Evolutionary conservation across 1,284 basidiomycete genomes (phyloP), one percentile per base, ranked within the genome.

Genomic region (Schizophyllum commune): DNA sequence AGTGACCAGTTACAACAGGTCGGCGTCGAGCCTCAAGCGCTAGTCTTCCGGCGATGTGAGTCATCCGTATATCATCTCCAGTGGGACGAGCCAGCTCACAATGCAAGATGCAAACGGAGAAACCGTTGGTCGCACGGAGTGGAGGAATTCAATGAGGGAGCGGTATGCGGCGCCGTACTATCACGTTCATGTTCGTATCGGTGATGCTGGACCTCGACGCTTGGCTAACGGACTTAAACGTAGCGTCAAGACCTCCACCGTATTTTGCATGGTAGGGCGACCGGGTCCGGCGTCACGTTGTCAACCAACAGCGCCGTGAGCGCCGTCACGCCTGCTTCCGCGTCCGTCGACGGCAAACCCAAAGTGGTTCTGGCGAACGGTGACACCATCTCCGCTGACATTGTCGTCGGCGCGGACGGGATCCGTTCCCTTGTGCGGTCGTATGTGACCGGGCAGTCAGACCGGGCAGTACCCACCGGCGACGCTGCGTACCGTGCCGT

Each of bases 401-500:
- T 85, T 13, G 69, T 83, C 59, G 71, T 85, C 11, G 83, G 82
- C 15, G 81, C 82, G 1, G 83, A 85, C 63, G 83, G 83, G 3
- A 71, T 85, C 33, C 79, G 80, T 67, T 79, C 77, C 61, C 65
- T 72, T 15, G 70, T 79, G 1, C 74, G 82, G 0, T 68, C 75
- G 61, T 70, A 75, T 17, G 75, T 83, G 22, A 74, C 78, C 7
- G 79, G 80, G 0, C 67, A 67, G 0, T 68, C 70, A 0, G 74
- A 78, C 61, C 65, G 69, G 11, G 73, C 80, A 0, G 70, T 69
- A 8, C 72, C 81, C 9, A 85, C 84, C 0, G 84, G 83, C 1
- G 84, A 87, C 66, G 80, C 83, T 0, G 83, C 81, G 1, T 86
- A 85, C 66, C 75, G 84, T 56, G 81, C 81, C 9, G 73, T 81